Conservation (phyloP, 352 stramenopile genomes). For the Pythium vanterpoolii region DNA sequence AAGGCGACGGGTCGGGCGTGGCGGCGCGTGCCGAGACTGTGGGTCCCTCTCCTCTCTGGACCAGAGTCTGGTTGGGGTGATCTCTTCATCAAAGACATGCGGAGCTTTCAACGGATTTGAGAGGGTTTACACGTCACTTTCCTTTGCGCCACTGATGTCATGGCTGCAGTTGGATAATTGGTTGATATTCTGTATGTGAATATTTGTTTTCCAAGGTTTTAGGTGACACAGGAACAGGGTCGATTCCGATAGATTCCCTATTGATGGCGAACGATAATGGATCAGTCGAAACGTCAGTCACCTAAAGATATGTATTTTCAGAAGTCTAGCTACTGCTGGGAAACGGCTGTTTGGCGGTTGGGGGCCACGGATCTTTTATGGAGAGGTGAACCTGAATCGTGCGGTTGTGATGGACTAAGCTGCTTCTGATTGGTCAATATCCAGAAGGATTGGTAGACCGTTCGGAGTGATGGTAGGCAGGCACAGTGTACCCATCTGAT, state of each 20-base stretch:
- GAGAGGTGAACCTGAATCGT: background rate
- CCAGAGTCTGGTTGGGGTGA: too few relatives aligned
- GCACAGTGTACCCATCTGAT: background rate
- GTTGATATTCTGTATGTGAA: background rate
- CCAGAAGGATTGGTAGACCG: background rate
- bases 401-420: slow-evolving; percentile 4
- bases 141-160: slow-evolving; percentile 11
- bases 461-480: background rate
- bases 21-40: background rate
- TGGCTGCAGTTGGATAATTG: background rate
- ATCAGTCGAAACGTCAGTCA: too few relatives aligned
- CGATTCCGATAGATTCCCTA: too few relatives aligned
- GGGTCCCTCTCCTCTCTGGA: background rate
- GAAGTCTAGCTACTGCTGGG: background rate
- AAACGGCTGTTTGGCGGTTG: slow-evolving; percentile 4
- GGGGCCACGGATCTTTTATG: slow-evolving; percentile 2
- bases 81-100: slow-evolving; percentile 15
- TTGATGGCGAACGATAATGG: too few relatives aligned
- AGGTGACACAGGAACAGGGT: background rate
- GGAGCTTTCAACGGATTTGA: slow-evolving; percentile 8
- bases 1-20: background rate
- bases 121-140: slow-evolving; percentile 12
- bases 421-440: slow-evolving; percentile 2
- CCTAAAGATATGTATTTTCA: background rate
- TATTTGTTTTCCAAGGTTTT: background rate